A percentile compares a stretch with the other conserved stretches of the same genome.
Conservation (phyloP, 148 eudicot species). For the Rhododendron ferrugineum region DNA sequence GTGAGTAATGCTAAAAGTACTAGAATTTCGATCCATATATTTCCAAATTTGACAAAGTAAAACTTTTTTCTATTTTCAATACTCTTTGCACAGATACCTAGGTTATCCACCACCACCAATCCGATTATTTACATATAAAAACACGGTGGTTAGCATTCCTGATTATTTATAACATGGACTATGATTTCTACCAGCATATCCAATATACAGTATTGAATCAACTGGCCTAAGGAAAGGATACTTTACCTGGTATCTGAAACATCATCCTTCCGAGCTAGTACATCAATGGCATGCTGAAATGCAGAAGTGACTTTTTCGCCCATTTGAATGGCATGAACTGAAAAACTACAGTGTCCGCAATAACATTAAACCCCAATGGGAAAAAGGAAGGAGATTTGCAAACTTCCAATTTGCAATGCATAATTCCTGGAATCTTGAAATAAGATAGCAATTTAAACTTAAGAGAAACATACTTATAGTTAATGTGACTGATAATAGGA, state of each 20-base stretch:
- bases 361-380: neutral
- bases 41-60: neutral
- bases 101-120: neutral
- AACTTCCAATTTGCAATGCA: neutral
- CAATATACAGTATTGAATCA: neutral
- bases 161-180: neutral
- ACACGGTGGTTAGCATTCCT: neutral
- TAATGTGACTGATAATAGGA: constrained; percentile 75
- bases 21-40: neutral
- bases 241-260: constrained; percentile 32
- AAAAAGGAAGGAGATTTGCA: neutral
- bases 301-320: constrained; percentile 73
- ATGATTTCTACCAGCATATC: neutral
- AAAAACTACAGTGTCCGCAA: constrained; percentile 56
- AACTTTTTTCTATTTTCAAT: neutral
- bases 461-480: constrained; percentile 61
- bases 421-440: constrained; percentile 5
- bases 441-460: neutral
- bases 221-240: neutral
- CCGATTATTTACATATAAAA: too few relatives aligned
- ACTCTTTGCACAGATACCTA: neutral
- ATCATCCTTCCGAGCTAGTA: constrained; percentile 71
- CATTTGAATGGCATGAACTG: constrained; percentile 94
- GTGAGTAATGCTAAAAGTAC: neutral
- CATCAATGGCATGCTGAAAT: constrained; percentile 82